These are phyloP conservation scores for Akanthomyces dipterigenus DNA, from an alignment of 2,329 filamentous ascomycete genomes.

Conservation along the genomic window DNA sequence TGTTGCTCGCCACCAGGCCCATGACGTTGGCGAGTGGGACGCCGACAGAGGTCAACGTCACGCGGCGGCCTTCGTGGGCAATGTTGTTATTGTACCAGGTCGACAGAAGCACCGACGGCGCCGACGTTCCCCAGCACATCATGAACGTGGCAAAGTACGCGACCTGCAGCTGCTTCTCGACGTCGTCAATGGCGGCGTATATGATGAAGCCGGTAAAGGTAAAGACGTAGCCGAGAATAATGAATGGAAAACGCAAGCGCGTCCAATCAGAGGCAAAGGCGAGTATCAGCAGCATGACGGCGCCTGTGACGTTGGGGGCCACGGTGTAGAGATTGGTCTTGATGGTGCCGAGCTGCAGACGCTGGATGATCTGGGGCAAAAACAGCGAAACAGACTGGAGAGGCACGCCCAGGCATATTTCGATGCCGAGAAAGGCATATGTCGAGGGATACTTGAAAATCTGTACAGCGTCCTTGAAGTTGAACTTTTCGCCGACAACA, in stretches of 20 bases:
- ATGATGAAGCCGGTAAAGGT: conserved; percentile 75
- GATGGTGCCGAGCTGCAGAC: conserved; percentile 41
- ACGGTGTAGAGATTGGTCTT: conserved; percentile 76
- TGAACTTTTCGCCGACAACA: conserved; percentile 46
- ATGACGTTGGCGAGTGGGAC: conserved; percentile 73
- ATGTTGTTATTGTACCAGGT: conserved; percentile 75
- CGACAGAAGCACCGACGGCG: conserved; percentile 63
- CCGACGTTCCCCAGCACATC: conserved; percentile 76
- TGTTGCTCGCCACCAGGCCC: conserved; percentile 62
- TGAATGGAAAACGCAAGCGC: conserved; percentile 65
- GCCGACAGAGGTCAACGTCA: conserved; percentile 63
- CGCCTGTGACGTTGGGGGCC: conserved; percentile 69
- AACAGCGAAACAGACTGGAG: conserved; percentile 49
- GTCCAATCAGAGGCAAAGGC: conserved; percentile 64
- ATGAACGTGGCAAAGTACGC: conserved; percentile 74
- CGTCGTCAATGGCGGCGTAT: conserved; percentile 62
- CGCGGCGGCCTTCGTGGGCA: conserved; percentile 65
- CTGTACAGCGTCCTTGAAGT: conserved; percentile 41
- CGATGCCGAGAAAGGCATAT: conserved; percentile 44
- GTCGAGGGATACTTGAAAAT: conserved; percentile 45
- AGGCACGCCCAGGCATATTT: conserved; percentile 54
- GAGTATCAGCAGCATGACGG: conserved; percentile 63
- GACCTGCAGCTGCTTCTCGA: conserved; percentile 52
- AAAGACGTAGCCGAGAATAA: conserved; percentile 65
- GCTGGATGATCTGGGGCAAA: conserved; percentile 47